These are phyloP conservation scores for Musa balbisiana DNA, from an alignment of 202 grass and related monocot genomes.

Conservation along the genomic window DNA sequence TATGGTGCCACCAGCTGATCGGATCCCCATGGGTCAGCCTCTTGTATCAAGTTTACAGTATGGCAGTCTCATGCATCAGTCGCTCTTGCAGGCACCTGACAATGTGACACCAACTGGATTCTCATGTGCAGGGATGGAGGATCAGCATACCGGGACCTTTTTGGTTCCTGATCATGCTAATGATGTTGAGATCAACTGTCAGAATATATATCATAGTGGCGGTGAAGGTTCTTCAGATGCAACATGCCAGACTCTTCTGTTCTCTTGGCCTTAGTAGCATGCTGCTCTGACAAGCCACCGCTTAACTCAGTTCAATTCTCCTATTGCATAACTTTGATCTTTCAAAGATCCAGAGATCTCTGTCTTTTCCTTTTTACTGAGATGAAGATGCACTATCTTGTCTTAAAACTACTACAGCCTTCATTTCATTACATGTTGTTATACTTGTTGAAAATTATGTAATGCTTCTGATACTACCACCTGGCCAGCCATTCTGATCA, in stretches of 20 bases:
- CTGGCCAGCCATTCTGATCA: too few species aligned
- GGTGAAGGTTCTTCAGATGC: neutral
- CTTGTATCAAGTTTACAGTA: conserved; percentile 6
- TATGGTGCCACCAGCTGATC: conserved; percentile 3
- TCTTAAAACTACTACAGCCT: neutral
- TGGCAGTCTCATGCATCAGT: neutral
- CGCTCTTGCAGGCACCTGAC: neutral
- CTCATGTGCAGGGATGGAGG: conserved; percentile 3
- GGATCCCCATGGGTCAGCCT: conserved; percentile 7
- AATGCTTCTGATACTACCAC: too few species aligned
- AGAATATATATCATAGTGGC: neutral
- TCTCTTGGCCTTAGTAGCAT: neutral
- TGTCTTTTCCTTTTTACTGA: neutral
- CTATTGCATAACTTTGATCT: neutral
- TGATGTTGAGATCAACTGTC: neutral
- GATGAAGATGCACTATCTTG: neutral
- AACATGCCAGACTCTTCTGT: neutral
- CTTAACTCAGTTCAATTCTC: neutral
- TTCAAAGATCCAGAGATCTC: neutral
- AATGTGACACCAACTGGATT: conserved; percentile 2
- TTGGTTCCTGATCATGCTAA: conserved; percentile 2
- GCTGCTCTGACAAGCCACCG: too few species aligned
- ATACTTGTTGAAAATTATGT: too few species aligned
- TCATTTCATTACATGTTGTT: neutral
- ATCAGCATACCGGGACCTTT: neutral